Evolutionary conservation across 148 eudicot genomes (phyloP).

Genomic region (Cornus controversa): DNA sequence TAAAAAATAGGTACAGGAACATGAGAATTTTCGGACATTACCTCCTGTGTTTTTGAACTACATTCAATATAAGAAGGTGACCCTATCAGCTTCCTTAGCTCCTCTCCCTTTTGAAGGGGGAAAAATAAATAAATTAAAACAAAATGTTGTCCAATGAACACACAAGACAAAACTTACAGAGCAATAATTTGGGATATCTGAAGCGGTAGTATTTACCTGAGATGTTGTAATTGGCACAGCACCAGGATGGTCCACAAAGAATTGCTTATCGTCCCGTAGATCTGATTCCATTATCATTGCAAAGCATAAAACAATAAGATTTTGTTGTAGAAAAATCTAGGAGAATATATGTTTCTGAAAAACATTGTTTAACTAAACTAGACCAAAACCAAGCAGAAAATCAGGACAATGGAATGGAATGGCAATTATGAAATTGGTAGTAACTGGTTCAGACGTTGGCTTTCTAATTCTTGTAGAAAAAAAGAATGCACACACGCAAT

Average conservation of each 20-base stretch:
- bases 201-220: constrained; percentile 40
- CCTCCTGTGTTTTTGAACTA: constrained; percentile 86
- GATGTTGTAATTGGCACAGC: constrained; percentile 75
- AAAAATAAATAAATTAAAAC: too few relatives aligned
- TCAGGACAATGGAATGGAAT: background rate
- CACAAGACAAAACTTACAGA: background rate
- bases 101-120: constrained; percentile 61
- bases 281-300: constrained; percentile 38
- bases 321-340: background rate
- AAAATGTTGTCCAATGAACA: background rate
- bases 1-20: background rate
- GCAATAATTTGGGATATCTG: background rate
- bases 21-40: constrained; percentile 13
- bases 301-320: constrained; percentile 17
- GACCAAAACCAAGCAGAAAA: background rate
- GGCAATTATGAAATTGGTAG: background rate
- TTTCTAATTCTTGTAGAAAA: background rate
- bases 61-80: constrained; percentile 85
- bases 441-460: background rate
- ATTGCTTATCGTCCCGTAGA: constrained; percentile 88
- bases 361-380: background rate
- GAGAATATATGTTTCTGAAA: background rate
- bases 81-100: constrained; percentile 61
- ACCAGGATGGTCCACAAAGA: constrained; percentile 78
- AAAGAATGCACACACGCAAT: background rate